Evolutionary conservation across 2,329 filamentous ascomycete species (phyloP), one percentile per base, ranked within the genome.

Genomic region (Neonectria hederae): DNA sequence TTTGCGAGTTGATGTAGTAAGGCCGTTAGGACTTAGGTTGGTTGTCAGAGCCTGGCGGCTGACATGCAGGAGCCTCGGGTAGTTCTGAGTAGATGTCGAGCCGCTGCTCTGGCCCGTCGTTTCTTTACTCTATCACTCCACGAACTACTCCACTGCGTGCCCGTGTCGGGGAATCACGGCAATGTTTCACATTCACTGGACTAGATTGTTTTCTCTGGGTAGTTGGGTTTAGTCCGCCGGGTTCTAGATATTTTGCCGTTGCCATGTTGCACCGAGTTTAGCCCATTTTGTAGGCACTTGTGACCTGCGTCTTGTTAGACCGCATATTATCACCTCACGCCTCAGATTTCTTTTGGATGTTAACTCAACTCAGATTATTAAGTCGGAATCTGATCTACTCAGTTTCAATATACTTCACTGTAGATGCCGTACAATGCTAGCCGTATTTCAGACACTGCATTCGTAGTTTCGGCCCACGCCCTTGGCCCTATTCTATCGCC

Each of bases 401-500:
- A 5, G n/a, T 13, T 8, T 28, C 32, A 30, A 11, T 10, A 32
- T 30, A 51, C 4, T 55, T 35, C 54, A 40, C 13, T 35, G 5
- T 46, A 9, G 24, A 35, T 38, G 40, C 35, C 10, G 10, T 17
- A 10, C 3, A 5, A 70, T 70, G 65, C 45, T 22, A 13, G 28
- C 53, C 21, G 53, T 63, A 24, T 4, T 65, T 5, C 32, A 52
- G 30, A 51, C 67, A n/a, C 43, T 75, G 17, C 56, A 73, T 51
- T 38, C 49, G 5, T 71, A 65, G 67, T 68, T 75, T 49, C 68
- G 75, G 28, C 77, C 76, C 6, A 65, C 69, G 9, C 55, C 78
- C 8, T 76, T 79, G 45, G 77, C 78, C 24, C 57, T 83, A 43
- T 78, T 80, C 65, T 71, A 76, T 21, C 72, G 67, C 14, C 68